Evolutionary conservation across 306 rosid genomes (phyloP), one percentile per base, ranked within the genome.

Genomic region (Pterocarpus santalinus): DNA sequence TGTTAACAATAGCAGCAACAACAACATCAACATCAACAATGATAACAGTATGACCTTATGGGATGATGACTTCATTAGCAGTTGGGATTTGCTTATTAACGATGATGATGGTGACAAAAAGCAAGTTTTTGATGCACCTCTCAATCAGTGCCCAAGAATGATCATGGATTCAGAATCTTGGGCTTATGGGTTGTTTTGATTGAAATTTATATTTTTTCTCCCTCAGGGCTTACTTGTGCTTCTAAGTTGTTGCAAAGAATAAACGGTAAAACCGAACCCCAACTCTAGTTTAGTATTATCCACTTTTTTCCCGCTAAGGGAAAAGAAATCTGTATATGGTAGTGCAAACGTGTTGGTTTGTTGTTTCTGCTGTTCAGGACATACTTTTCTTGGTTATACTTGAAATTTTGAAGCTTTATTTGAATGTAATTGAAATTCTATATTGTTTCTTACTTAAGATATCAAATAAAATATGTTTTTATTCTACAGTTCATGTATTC

Each of bases 41-140:
- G 61, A 34, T 36, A 70, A 33, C 57, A 72, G 39, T 41, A 28
- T 85, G 79, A 56, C 73, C 10, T 72, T 90, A 64, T 91, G 97
- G 92, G 88, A 87, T 67, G 92, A 89, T 78, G 97, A 94, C 72
- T 86, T 94, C 7, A 69, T 82, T 68, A 82, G 83, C 80, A 64
- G 65, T 71, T 93, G 85, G 94, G 94, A 87, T 72, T 85, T 80
- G 67, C 49, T 86, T 41, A 67, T 87, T 2, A 79, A 80, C 49
- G 90, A 76, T 39, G 81, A 12, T 64, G 85, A 51, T 81, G 63
- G 68, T 71, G 87, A 82, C 77, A 79, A 17, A 61, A 84, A 86
- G 58, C 88, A 84, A 77, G 76, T 17, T 38, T 52, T 73, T 39
- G 86, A 90, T 69, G 69, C 83, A 75, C 41, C 88, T 65, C 60